Conservation (phyloP, 352 stramenopile genomes). For the Phytophthora citrophthora region DNA sequence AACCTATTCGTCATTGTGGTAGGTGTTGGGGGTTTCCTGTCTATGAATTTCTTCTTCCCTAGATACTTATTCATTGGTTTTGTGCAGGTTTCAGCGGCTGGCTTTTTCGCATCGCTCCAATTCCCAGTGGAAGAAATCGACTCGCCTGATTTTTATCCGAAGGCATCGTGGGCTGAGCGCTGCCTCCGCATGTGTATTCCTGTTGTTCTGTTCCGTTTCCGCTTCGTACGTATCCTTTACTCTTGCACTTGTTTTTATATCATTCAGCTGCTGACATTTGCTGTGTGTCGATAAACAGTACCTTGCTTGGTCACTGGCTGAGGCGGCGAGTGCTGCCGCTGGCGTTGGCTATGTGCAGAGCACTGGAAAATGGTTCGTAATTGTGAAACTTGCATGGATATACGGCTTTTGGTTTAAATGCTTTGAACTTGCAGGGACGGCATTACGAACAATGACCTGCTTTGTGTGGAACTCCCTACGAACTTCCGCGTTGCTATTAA, state of each 20-base stretch:
- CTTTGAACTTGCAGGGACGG: slow-evolving; percentile 56
- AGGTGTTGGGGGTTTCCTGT: slow-evolving; percentile 13
- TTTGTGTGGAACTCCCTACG: slow-evolving; percentile 87
- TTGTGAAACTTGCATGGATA: background rate
- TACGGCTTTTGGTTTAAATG: background rate
- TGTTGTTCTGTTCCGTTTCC: slow-evolving; percentile 85
- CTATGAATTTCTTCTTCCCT: background rate
- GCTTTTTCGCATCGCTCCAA: slow-evolving; percentile 78
- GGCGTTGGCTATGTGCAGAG: slow-evolving; percentile 81
- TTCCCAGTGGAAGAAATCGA: slow-evolving; percentile 85
- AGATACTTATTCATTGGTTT: background rate
- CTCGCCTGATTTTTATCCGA: slow-evolving; percentile 70
- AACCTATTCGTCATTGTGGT: slow-evolving; percentile 83
- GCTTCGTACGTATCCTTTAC: slow-evolving; percentile 62
- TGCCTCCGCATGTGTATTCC: slow-evolving; percentile 78
- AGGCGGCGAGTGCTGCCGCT: slow-evolving; percentile 72
- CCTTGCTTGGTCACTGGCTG: slow-evolving; percentile 87
- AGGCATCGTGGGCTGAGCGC: slow-evolving; percentile 62
- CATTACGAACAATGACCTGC: slow-evolving; percentile 87
- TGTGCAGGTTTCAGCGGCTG: slow-evolving; percentile 62
- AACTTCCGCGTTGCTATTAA: slow-evolving; percentile 89
- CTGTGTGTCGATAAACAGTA: slow-evolving; percentile 51
- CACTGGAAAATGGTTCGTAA: slow-evolving; percentile 75
- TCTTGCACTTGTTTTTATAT: background rate
- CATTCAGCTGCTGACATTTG: background rate